Evolutionary conservation across 2,329 filamentous ascomycete species (phyloP).

Genomic region (Xylariaceae sp.): DNA sequence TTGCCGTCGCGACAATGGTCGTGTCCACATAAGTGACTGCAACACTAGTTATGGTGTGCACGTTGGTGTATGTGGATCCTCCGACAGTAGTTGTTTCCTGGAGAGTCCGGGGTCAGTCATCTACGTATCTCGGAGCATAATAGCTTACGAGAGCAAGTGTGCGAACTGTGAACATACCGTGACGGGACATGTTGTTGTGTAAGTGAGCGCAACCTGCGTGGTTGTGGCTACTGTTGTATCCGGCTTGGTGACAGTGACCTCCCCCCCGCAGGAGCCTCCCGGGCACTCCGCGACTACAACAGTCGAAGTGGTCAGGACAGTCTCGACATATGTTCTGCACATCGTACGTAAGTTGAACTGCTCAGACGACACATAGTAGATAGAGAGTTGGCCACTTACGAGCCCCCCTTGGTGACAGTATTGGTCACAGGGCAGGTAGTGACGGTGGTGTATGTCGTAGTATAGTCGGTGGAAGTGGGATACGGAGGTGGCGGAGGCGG

Average conservation of each 20-base stretch:
- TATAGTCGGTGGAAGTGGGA: constrained; percentile 11
- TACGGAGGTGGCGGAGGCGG: background rate
- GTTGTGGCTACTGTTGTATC: constrained; percentile 33
- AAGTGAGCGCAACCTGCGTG: constrained; percentile 34
- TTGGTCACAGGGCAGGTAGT: constrained; percentile 43
- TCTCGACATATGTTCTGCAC: constrained; percentile 37
- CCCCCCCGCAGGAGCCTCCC: constrained; percentile 31
- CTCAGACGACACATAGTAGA: background rate
- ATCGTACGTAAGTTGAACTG: constrained; percentile 12
- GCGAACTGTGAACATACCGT: constrained; percentile 13
- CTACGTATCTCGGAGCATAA: background rate
- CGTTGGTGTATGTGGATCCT: constrained; percentile 12
- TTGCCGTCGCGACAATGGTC: constrained; percentile 13
- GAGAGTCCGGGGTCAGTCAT: constrained; percentile 1
- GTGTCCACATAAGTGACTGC: constrained; percentile 16
- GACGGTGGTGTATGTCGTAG: constrained; percentile 36
- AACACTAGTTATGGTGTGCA: constrained; percentile 27
- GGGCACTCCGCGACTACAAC: constrained; percentile 37
- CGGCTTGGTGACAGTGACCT: constrained; percentile 33
- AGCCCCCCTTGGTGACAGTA: constrained; percentile 36
- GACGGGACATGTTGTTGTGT: constrained; percentile 31
- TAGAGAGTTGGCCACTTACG: constrained; percentile 32
- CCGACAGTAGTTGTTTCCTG: constrained; percentile 17
- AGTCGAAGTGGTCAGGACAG: constrained; percentile 39
- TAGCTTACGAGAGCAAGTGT: background rate